phyloP scores from a whole-genome alignment of 441 rosid genomes.

The Geranium incanum region DNA sequence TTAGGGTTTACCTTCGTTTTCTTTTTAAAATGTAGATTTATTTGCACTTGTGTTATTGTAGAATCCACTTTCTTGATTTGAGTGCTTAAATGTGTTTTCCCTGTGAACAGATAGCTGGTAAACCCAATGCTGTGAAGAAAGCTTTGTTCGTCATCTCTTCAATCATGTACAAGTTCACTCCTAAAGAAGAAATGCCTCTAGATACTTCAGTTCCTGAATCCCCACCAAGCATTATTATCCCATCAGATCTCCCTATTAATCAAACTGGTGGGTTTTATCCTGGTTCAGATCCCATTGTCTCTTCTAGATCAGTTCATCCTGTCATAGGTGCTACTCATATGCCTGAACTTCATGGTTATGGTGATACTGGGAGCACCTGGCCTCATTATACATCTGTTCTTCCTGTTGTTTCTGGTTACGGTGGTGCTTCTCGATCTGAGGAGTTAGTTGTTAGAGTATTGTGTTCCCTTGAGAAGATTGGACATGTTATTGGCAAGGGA shows the following conservation, averaged over 20 bases:
- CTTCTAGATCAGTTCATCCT: constrained; percentile 57
- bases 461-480: constrained; percentile 77
- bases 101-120: constrained; percentile 60
- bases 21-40: no score
- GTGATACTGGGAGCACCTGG: constrained; percentile 57
- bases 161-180: constrained; percentile 77
- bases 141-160: constrained; percentile 80
- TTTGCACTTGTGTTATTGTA: background rate
- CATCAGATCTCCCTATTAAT: constrained; percentile 74
- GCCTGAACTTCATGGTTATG: constrained; percentile 63
- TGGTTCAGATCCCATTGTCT: constrained; percentile 46
- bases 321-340: constrained; percentile 55
- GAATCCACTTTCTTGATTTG: background rate
- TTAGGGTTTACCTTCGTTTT: background rate
- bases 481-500: constrained; percentile 94
- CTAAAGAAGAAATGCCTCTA: constrained; percentile 82
- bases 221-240: constrained; percentile 75
- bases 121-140: constrained; percentile 66
- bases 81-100: constrained; percentile 5
- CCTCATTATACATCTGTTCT: constrained; percentile 66
- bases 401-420: constrained; percentile 54
- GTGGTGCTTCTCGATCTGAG: constrained; percentile 48
- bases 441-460: constrained; percentile 59
- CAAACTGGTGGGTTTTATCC: constrained; percentile 66
- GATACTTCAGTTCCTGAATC: constrained; percentile 62